Conservation (phyloP, 1,284 basidiomycete species). For the Puccinia polysora region DNA sequence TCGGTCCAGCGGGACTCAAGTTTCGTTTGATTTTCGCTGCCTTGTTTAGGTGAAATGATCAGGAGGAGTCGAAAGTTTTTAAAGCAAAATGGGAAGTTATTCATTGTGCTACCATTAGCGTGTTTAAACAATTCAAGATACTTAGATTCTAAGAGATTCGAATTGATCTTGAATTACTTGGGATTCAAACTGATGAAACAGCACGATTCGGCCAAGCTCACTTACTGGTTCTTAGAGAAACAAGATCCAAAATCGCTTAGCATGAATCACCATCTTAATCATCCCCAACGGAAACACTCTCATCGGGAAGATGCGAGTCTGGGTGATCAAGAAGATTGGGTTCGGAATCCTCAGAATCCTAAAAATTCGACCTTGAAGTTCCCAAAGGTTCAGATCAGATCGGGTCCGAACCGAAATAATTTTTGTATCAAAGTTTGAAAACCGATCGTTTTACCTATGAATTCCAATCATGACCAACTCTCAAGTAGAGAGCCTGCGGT, state of each 20-base stretch:
- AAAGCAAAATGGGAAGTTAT: constrained; percentile 51
- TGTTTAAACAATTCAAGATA: constrained; percentile 54
- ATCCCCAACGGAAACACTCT: no score
- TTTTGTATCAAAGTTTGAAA: constrained; percentile 51
- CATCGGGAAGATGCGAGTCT: no score
- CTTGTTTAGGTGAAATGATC: constrained; percentile 48
- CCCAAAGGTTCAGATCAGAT: constrained; percentile 51
- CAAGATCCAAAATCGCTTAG: constrained; percentile 26
- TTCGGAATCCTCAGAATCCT: neutral
- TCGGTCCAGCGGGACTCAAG: no score
- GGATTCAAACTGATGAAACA: constrained; percentile 52
- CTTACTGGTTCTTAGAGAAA: constrained; percentile 52
- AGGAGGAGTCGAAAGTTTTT: constrained; percentile 48
- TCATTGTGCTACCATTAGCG: constrained; percentile 54
- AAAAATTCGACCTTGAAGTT: constrained; percentile 45
- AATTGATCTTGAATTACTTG: constrained; percentile 50
- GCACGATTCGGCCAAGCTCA: constrained; percentile 53
- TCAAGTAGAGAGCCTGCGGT: no score
- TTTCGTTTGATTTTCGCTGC: neutral
- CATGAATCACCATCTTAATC: neutral
- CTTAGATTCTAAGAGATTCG: constrained; percentile 52
- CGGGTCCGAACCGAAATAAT: constrained; percentile 53
- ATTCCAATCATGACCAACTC: no score
- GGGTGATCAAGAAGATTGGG: no score
- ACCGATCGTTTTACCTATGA: no score